These are phyloP conservation scores for Kentomonas sorsogonicus DNA, from an alignment of 208 protist species.

Conservation along the genomic window DNA sequence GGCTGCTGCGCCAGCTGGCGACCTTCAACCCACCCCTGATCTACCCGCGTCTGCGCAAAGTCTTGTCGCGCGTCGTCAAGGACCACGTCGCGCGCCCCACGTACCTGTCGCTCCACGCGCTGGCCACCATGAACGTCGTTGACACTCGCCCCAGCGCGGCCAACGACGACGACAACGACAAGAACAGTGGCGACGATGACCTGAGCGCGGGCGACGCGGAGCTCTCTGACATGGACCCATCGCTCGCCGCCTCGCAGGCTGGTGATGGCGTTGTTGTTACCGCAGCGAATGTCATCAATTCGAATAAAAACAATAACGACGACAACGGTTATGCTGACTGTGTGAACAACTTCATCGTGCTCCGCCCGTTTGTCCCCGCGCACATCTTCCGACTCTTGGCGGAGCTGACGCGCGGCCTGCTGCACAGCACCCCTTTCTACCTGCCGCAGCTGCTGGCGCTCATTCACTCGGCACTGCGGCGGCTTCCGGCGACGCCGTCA, in stretches of 20 bases:
- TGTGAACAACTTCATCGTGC: conserved; percentile 4
- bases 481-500: conserved; percentile 15
- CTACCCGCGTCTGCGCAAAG: conserved; percentile 64
- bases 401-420: conserved; percentile 14
- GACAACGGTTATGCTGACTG: background rate
- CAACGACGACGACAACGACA: background rate
- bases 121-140: background rate
- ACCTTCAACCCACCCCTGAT: conserved; percentile 41
- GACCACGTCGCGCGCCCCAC: conserved; percentile 28
- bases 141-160: background rate
- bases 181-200: background rate
- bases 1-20: conserved; percentile 58
- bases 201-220: background rate
- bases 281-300: background rate
- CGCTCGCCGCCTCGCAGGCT: background rate
- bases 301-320: conserved; percentile 1
- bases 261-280: background rate
- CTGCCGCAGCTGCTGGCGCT: conserved; percentile 22
- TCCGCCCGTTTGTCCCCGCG: conserved; percentile 12
- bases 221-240: background rate
- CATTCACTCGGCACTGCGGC: conserved; percentile 20
- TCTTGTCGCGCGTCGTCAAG: conserved; percentile 44
- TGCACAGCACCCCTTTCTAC: conserved; percentile 20
- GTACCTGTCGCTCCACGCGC: background rate
- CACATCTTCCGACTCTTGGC: conserved; percentile 18